Evolutionary conservation across 2,329 filamentous ascomycete genomes (phyloP).

Genomic region (Domatiomyces globalis): DNA sequence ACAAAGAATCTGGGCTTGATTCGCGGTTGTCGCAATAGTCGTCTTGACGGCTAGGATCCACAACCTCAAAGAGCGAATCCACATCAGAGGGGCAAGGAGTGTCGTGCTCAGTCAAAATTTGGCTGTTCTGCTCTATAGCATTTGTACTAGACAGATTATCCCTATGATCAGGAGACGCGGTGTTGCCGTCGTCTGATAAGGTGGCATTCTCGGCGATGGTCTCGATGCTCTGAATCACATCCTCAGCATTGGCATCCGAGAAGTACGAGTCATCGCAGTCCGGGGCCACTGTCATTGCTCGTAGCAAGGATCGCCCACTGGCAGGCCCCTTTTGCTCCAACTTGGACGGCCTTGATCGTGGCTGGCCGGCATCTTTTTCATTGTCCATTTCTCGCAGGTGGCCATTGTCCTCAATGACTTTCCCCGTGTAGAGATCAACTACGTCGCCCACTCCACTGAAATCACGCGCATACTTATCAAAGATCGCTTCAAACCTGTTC

Average conservation of each 20-base stretch:
- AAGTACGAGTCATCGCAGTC: conserved; percentile 6
- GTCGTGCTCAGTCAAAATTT: not conserved
- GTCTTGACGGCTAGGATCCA: not conserved
- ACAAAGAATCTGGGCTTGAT: conserved; percentile 15
- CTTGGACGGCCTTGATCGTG: not conserved
- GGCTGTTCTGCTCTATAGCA: conserved; percentile 2
- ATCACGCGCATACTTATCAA: conserved; percentile 72
- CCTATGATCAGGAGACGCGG: not conserved
- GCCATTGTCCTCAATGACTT: conserved; percentile 81
- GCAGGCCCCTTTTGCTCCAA: not conserved
- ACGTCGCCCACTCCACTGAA: conserved; percentile 77
- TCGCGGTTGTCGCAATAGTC: conserved; percentile 1
- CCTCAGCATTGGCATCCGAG: conserved; percentile 7
- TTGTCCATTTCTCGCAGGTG: conserved; percentile 42
- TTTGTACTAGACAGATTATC: not conserved
- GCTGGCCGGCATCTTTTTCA: not conserved
- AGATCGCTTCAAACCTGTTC: conserved; percentile 74
- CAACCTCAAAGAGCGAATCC: conserved; percentile 10
- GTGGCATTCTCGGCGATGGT: conserved; percentile 15
- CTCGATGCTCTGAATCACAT: conserved; percentile 16
- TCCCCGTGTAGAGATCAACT: conserved; percentile 68
- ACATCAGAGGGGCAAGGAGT: conserved; percentile 1
- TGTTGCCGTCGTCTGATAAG: conserved; percentile 3
- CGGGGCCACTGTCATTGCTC: conserved; percentile 13
- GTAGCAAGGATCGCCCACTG: conserved; percentile 12